These are phyloP conservation scores for Microstegium vimineum DNA, from an alignment of 176 grass and related monocot genomes.

Conservation along the genomic window DNA sequence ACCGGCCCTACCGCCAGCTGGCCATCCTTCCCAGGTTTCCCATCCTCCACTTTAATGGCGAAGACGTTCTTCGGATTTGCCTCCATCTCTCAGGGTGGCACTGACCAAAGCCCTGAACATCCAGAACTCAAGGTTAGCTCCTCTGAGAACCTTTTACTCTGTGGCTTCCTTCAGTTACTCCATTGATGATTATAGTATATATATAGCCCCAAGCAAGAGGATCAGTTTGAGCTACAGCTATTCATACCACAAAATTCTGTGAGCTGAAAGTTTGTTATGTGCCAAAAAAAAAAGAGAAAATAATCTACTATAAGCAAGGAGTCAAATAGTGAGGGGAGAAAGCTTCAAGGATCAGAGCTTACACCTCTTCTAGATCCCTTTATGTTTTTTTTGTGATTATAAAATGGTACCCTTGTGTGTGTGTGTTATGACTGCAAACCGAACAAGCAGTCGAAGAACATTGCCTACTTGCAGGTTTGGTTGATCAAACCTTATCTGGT, in stretches of 20 bases:
- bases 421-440: not conserved
- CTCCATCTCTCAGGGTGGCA: conserved; percentile 25
- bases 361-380: not conserved
- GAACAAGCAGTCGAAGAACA: not conserved
- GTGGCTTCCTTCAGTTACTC: not conserved
- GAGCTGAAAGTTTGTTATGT: not conserved
- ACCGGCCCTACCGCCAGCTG: conserved; percentile 63
- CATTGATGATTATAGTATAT: not conserved
- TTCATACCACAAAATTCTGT: not conserved
- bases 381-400: not conserved
- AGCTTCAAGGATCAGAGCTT: not conserved
- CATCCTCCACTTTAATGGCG: conserved; percentile 67
- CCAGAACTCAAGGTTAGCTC: conserved; percentile 18
- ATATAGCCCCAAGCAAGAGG: not conserved
- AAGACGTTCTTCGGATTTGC: conserved; percentile 46
- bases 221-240: not conserved
- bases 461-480: not conserved
- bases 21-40: conserved; percentile 62
- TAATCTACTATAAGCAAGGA: not conserved
- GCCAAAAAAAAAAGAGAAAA: not conserved
- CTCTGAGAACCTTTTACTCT: not conserved
- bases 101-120: not conserved
- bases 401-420: not conserved
- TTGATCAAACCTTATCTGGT: conserved; percentile 10
- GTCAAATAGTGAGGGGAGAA: not conserved